A percentile compares a stretch with the other conserved stretches of the same genome.
These are phyloP conservation scores for Saccharomyces hybrid DNA, from an alignment of 1,139 yeast genomes.

Conservation along the genomic window DNA sequence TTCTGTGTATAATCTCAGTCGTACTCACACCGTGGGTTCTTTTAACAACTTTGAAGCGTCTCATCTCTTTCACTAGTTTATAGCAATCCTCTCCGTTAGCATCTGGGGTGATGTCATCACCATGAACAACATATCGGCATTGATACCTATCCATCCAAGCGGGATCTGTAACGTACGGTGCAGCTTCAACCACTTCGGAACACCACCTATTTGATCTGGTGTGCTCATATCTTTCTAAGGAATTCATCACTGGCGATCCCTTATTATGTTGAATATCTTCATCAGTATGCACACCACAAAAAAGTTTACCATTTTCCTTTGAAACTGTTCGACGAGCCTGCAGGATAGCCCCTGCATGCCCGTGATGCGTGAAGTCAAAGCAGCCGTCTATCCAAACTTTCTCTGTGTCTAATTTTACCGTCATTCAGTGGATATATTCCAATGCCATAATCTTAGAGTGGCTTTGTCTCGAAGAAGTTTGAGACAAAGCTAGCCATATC, in stretches of 20 bases:
- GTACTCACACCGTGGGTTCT: conserved; percentile 92
- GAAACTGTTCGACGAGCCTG: conserved; percentile 53
- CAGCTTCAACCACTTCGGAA: conserved; percentile 60
- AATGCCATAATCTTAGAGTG: not conserved
- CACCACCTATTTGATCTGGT: conserved; percentile 92
- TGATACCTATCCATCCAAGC: conserved; percentile 63
- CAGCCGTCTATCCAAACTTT: conserved; percentile 94
- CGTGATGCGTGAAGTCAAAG: conserved; percentile 96
- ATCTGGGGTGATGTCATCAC: conserved; percentile 95
- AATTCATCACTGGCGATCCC: conserved; percentile 80
- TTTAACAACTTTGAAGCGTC: conserved; percentile 82
- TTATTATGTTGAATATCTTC: conserved; percentile 75
- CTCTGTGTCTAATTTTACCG: conserved; percentile 1
- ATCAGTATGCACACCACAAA: conserved; percentile 86
- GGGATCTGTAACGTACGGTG: conserved; percentile 96
- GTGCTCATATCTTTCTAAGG: conserved; percentile 71
- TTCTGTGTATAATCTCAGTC: conserved; percentile 90
- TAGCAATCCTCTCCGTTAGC: conserved; percentile 93
- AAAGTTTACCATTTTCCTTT: conserved; percentile 43
- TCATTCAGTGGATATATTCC: not conserved
- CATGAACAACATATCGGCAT: conserved; percentile 90
- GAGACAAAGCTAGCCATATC: not conserved
- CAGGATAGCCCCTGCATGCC: conserved; percentile 92
- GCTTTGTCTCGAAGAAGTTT: not conserved
- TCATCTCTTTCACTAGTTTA: conserved; percentile 71